phyloP scores from a whole-genome alignment of 371 early-diverging fungal species.

The Mortierella sp. region DNA sequence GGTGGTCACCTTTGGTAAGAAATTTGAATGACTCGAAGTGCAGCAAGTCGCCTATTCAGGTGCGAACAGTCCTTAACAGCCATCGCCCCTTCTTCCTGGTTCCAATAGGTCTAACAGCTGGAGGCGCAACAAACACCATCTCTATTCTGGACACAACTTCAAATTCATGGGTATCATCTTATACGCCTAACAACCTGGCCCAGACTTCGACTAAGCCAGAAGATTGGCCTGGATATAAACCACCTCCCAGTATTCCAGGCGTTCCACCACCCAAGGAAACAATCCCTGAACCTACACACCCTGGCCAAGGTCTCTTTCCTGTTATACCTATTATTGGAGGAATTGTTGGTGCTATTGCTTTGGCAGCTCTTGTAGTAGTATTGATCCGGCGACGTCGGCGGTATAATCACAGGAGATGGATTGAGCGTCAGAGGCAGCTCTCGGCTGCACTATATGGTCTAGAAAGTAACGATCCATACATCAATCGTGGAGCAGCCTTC shows the following conservation, averaged over 20 bases:
- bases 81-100: no score
- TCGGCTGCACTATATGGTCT: no score
- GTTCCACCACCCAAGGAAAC: conserved; percentile 3
- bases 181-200: conserved; percentile 34
- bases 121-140: conserved; percentile 41
- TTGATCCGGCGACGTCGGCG: conserved; percentile 12
- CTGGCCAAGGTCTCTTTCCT: background rate
- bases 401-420: background rate
- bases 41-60: no score
- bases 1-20: conserved; percentile 40
- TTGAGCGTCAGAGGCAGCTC: no score
- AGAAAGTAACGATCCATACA: no score
- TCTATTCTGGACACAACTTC: conserved; percentile 36
- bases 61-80: no score
- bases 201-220: conserved; percentile 46
- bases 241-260: conserved; percentile 21
- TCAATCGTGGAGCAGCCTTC: no score
- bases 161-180: conserved; percentile 48
- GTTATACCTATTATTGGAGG: conserved; percentile 36
- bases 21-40: background rate
- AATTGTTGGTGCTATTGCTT: conserved; percentile 16
- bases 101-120: conserved; percentile 37
- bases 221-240: conserved; percentile 52
- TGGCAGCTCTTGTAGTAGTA: conserved; percentile 13
- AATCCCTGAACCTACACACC: conserved; percentile 7